Evolutionary conservation across 495 filamentous ascomycete genomes (phyloP).

Genomic region (Aspergillus baeticus): DNA sequence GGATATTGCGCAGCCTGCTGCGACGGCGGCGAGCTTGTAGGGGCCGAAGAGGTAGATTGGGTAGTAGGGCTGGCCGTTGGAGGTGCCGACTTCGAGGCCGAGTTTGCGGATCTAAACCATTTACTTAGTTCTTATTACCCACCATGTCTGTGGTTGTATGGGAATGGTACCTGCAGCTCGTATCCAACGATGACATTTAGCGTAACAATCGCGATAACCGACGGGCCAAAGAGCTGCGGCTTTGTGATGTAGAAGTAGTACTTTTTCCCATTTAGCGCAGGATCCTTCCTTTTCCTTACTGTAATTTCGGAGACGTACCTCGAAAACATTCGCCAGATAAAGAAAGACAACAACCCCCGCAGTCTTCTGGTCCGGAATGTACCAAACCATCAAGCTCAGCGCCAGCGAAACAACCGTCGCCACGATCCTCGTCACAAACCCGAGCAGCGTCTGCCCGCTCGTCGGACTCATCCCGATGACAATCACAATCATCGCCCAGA

Average conservation of each 20-base stretch:
- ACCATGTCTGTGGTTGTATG: too few relatives aligned
- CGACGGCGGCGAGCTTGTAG: conserved; percentile 67
- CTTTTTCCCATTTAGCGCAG: conserved; percentile 8
- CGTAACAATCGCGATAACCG: conserved; percentile 65
- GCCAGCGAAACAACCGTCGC: conserved; percentile 63
- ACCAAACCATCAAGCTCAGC: conserved; percentile 65
- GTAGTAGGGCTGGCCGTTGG: conserved; percentile 67
- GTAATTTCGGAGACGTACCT: too few relatives aligned
- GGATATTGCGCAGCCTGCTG: conserved; percentile 65
- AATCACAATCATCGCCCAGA: conserved; percentile 80
- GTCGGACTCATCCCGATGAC: conserved; percentile 59
- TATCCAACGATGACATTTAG: conserved; percentile 70
- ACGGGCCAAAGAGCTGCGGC: conserved; percentile 56
- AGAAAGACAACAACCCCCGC: conserved; percentile 65
- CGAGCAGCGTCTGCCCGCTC: conserved; percentile 65
- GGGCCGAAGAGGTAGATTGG: conserved; percentile 66
- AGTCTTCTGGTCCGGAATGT: conserved; percentile 65
- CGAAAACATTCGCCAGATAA: conserved; percentile 64
- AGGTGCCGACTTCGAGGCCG: conserved; percentile 52
- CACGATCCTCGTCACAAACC: conserved; percentile 62
- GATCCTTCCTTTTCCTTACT: background rate
- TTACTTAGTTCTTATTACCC: too few relatives aligned
- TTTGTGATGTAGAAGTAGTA: conserved; percentile 67
- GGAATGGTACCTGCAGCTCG: conserved; percentile 60
- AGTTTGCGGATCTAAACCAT: conserved; percentile 59